Conservation (phyloP, 2,329 filamentous ascomycete species). For the Pestalotiopsis fici region DNA sequence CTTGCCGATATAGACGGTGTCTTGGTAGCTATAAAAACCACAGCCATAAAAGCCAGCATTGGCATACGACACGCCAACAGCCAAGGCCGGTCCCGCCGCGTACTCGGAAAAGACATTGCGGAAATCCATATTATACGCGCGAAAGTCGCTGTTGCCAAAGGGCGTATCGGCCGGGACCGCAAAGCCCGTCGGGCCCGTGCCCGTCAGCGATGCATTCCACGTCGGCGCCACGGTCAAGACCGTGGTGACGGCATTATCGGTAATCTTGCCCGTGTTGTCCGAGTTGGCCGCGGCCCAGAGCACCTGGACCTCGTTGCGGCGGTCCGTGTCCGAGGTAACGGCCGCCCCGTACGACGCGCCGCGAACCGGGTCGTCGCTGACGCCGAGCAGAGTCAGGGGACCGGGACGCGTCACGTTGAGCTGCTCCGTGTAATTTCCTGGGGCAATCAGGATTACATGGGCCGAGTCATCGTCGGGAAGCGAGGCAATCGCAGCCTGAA, state of each 20-base stretch:
- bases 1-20: constrained; percentile 69
- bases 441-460: constrained; percentile 59
- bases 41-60: constrained; percentile 69
- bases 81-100: constrained; percentile 57
- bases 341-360: constrained; percentile 30
- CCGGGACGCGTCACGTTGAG: constrained; percentile 65
- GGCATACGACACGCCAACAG: constrained; percentile 61
- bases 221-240: constrained; percentile 65
- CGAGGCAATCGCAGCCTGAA: constrained; percentile 42
- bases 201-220: constrained; percentile 62
- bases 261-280: constrained; percentile 34
- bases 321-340: constrained; percentile 33
- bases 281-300: constrained; percentile 59
- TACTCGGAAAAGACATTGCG: constrained; percentile 56
- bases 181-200: constrained; percentile 62
- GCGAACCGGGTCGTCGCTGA: constrained; percentile 42
- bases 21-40: constrained; percentile 68
- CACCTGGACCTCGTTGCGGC: constrained; percentile 57
- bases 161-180: constrained; percentile 61
- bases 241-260: constrained; percentile 64
- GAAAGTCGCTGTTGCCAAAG: constrained; percentile 64
- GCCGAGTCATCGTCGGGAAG: constrained; percentile 40
- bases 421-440: constrained; percentile 64
- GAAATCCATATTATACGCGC: constrained; percentile 69
- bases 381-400: constrained; percentile 63